Evolutionary conservation across 495 filamentous ascomycete genomes (phyloP), one percentile per base, ranked within the genome.

Genomic region (Physcia stellaris): DNA sequence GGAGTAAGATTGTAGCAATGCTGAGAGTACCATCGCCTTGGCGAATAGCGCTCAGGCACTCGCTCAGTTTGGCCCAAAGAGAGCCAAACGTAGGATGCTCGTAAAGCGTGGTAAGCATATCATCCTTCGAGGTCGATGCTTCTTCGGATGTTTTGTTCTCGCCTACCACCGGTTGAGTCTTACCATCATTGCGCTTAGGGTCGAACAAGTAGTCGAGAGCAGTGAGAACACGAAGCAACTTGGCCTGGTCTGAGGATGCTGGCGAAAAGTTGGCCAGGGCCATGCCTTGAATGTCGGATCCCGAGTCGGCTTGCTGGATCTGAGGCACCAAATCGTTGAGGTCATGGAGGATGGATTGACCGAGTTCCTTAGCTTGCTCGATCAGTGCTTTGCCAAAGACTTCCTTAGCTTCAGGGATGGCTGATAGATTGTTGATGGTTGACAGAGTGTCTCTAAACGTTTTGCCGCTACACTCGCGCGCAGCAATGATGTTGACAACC

Each of bases 141-240:
- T 46, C 39, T 7, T 28, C 39, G 7, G 17, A 10, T 5, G 22
- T 21, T 11, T 12, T 21, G 35, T 67, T 56, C 18, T 62, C 59
- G 21, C 70, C 62, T 26, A 64, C 66, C 23, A 67, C 66, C 11
- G 62, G 58, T 35, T 77, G 77, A 18, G 61, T 54, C 31, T 76
- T 73, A 21, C 52, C 53, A 32, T 66, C 66, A 42, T 72, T 68
- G 11, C 73, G 68, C 48, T 72, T 77, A 17, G 74, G 76, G 43
- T 88, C 84, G 52, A 95, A 99, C 38, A 99, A 63, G 56, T 96
- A 94, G 52, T 95, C 90, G 32, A 99, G 77, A 2, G 92, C 90
- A 2, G 86, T 94, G 13, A 99, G 59, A n/a, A 94, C 79, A 40
- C 92, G 79, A 16, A 95, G 70, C 30, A 99, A 62, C 57, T 96